Evolutionary conservation across 345 rosid genomes (phyloP), one percentile per base, ranked within the genome.

Genomic region (Pistacia integerrima): DNA sequence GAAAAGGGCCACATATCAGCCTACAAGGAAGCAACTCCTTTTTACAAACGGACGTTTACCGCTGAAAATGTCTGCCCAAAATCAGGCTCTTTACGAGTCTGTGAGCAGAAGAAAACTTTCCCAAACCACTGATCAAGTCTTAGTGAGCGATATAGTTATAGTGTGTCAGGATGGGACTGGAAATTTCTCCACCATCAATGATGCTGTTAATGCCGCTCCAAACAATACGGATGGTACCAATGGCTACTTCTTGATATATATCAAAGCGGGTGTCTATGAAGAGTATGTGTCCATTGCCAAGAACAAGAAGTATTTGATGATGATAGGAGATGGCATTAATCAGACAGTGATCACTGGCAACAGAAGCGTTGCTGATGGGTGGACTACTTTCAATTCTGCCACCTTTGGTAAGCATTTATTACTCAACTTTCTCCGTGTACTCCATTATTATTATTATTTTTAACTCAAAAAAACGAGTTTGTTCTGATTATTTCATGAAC

Each of bases 301-400:
- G 84, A 93, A 79, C 65, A 96, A 93, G 83, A 81, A 66, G 33
- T 90, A 88, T 63, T 81, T 96, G 48, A 92, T 93, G 96, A 93
- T 96, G 82, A 79, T 93, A 3, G 99, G 99, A 10, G 99, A 89
- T 5, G 99, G 98, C 17, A 93, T 96, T 69, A 90, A 90, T 77
- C 89, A 80, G 63, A 96, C 99, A 3, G 72, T 96, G 18, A 85
- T 96, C 58, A 92, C 97, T 8, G 97, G 99, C 57, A 92, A 92
- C 75, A 91, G 93, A 11, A 96, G 86, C 76, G 91, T 88, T 8
- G 93, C 74, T 18, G 98, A 92, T 49, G 93, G 92, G 12, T 93
- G 97, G 99, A 92, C 92, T 48, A 95, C 97, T 22, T 93, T 93
- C 80, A 89, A 91, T 72, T 95, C 99, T 44, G 97, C 97, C 12